These are phyloP conservation scores for Hyaloperonospora brassicae DNA, from an alignment of 352 stramenopile species.

Conservation along the genomic window DNA sequence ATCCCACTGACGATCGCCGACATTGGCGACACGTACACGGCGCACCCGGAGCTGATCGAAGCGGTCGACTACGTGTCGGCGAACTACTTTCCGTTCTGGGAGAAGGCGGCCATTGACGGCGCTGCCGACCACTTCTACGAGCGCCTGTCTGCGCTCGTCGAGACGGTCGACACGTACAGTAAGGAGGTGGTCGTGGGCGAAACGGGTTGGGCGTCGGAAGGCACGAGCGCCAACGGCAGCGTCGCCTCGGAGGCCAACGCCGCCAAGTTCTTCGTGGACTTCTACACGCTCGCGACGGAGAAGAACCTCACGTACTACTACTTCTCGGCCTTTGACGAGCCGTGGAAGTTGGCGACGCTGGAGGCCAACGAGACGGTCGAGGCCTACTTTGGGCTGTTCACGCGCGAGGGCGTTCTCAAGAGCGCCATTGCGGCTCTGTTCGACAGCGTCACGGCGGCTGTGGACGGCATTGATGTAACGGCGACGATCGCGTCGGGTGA, in stretches of 20 bases:
- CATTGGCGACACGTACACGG: slow-evolving; percentile 45
- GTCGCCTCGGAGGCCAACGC: slow-evolving; percentile 29
- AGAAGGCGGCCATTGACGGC: slow-evolving; percentile 30
- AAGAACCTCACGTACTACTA: slow-evolving; percentile 58
- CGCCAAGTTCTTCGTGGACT: slow-evolving; percentile 53
- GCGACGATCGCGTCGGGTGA: too few species aligned
- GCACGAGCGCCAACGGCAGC: slow-evolving; percentile 25
- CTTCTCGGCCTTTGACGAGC: slow-evolving; percentile 57
- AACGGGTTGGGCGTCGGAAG: slow-evolving; percentile 52
- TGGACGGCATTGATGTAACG: slow-evolving; percentile 3
- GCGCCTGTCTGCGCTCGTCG: slow-evolving; percentile 32
- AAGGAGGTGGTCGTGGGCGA: slow-evolving; percentile 66
- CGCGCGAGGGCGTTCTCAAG: slow-evolving; percentile 43
- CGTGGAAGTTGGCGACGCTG: slow-evolving; percentile 47
- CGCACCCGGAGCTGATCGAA: slow-evolving; percentile 44
- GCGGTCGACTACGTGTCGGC: slow-evolving; percentile 53
- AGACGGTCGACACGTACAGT: slow-evolving; percentile 24
- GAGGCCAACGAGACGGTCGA: slow-evolving; percentile 52
- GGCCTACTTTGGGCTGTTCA: slow-evolving; percentile 65
- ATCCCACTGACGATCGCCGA: slow-evolving; percentile 63
- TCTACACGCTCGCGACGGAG: slow-evolving; percentile 42
- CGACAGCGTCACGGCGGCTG: slow-evolving; percentile 25
- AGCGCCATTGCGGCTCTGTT: slow-evolving; percentile 28
- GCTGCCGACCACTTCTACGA: slow-evolving; percentile 39
- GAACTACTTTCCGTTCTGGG: slow-evolving; percentile 70